phyloP scores from a whole-genome alignment of 495 filamentous ascomycete genomes.

The Lichenothelia convexa region DNA sequence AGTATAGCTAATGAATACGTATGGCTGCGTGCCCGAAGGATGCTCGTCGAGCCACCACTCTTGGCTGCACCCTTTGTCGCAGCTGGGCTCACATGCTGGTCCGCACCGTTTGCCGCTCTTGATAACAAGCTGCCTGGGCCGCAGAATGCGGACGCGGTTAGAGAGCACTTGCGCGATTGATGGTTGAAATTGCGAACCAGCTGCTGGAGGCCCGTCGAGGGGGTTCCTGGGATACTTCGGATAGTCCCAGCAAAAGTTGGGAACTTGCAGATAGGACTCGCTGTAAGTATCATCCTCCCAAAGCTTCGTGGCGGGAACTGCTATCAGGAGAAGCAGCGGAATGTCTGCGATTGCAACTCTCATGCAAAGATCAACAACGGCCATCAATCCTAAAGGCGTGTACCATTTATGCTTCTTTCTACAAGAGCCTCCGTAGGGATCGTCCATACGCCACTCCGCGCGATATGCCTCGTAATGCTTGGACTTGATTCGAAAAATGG shows the following conservation, averaged over 20 bases:
- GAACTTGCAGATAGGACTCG: slow-evolving; percentile 1
- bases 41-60: neutral
- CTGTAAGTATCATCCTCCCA: slow-evolving; percentile 1
- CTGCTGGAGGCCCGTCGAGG: neutral
- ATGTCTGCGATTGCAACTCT: neutral
- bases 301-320: neutral
- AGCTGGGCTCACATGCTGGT: too few species aligned
- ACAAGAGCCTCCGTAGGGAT: too few species aligned
- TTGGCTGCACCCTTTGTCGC: neutral
- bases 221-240: slow-evolving; percentile 1
- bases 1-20: slow-evolving; percentile 2
- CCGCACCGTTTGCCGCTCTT: too few species aligned
- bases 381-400: too few species aligned
- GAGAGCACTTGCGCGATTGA: too few species aligned
- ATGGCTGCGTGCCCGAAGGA: neutral
- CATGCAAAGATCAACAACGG: neutral
- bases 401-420: slow-evolving; percentile 1
- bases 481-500: neutral
- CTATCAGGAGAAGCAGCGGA: slow-evolving; percentile 1
- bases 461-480: too few species aligned
- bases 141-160: neutral
- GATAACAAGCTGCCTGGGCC: slow-evolving; percentile 1
- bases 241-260: slow-evolving; percentile 4
- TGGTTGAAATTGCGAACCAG: too few species aligned
- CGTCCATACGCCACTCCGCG: too few species aligned